Evolutionary conservation across 2,329 filamentous ascomycete genomes (phyloP).

Genomic region (Colletotrichum agaves): DNA sequence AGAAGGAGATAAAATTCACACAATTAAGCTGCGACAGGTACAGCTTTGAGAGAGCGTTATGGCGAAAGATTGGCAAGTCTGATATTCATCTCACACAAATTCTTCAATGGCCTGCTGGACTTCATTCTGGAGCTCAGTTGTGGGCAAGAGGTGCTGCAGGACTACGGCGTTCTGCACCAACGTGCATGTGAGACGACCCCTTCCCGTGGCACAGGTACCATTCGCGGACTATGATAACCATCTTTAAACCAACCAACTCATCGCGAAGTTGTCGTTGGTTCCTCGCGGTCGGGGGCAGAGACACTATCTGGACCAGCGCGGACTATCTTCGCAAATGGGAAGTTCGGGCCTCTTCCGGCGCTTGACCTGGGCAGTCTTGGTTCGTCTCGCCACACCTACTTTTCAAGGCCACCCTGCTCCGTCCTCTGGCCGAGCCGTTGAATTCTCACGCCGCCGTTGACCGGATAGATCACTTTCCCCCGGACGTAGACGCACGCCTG

Average conservation of each 20-base stretch:
- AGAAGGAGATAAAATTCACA: not conserved
- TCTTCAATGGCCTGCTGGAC: constrained; percentile 1
- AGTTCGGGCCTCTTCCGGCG: not conserved
- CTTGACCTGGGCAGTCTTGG: not conserved
- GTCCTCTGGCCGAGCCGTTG: not conserved
- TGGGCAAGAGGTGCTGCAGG: not conserved
- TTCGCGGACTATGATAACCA: not conserved
- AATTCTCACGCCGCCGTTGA: not conserved
- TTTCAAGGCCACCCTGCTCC: not conserved
- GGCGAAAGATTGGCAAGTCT: constrained; percentile 3
- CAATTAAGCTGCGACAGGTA: not conserved
- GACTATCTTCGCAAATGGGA: constrained; percentile 4
- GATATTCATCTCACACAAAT: not conserved
- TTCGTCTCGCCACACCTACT: not conserved
- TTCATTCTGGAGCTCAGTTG: not conserved
- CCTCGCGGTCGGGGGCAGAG: not conserved
- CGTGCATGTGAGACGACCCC: constrained; percentile 2
- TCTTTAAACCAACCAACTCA: not conserved
- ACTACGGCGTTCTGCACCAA: constrained; percentile 9
- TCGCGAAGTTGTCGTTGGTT: not conserved
- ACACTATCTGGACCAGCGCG: not conserved
- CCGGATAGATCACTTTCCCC: constrained; percentile 4
- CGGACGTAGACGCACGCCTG: not conserved
- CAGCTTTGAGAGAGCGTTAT: not conserved
- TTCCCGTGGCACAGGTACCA: not conserved